Conservation (phyloP, 768 basidiomycete genomes). For the Podaxis sp. region DNA sequence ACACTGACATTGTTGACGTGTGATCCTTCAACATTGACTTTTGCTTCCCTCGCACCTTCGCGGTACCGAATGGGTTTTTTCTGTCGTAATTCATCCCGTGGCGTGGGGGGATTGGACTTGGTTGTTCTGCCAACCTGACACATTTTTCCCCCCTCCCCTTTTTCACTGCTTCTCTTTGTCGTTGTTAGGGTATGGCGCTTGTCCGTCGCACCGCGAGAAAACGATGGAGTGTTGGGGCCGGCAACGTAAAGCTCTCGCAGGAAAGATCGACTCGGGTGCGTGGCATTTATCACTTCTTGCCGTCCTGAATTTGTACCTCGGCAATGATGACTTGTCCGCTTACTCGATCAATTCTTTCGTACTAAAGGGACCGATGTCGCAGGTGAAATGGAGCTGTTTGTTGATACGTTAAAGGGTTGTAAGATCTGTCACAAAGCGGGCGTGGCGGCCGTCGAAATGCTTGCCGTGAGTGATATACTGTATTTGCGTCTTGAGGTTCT, state of each 20-base stretch:
- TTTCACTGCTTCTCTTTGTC: not conserved
- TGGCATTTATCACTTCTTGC: conserved; percentile 2
- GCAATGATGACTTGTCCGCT: conserved; percentile 1
- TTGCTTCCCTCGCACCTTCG: not conserved
- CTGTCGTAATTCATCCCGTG: not conserved
- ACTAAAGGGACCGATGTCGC: conserved; percentile 58
- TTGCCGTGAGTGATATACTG: conserved; percentile 40
- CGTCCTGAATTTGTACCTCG: not conserved
- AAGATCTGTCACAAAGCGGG: conserved; percentile 55
- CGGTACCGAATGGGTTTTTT: not conserved
- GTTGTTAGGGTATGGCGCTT: conserved; percentile 51
- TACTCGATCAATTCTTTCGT: conserved; percentile 11
- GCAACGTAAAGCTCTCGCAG: conserved; percentile 38
- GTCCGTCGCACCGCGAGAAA: conserved; percentile 43
- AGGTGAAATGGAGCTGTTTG: conserved; percentile 58
- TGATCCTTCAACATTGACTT: not conserved
- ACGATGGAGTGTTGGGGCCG: conserved; percentile 49
- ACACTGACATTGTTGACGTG: not conserved
- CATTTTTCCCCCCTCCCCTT: not conserved
- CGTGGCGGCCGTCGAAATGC: conserved; percentile 64
- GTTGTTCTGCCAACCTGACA: not conserved
- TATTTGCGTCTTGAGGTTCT: not conserved
- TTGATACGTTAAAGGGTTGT: conserved; percentile 43
- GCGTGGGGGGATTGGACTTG: not conserved
- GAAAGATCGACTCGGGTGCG: conserved; percentile 51